Percentiles rank a stretch among this genome's conserved stretches.
Evolutionary conservation across 2,329 filamentous ascomycete genomes (phyloP).

Genomic region (Shiraia bambusicola): DNA sequence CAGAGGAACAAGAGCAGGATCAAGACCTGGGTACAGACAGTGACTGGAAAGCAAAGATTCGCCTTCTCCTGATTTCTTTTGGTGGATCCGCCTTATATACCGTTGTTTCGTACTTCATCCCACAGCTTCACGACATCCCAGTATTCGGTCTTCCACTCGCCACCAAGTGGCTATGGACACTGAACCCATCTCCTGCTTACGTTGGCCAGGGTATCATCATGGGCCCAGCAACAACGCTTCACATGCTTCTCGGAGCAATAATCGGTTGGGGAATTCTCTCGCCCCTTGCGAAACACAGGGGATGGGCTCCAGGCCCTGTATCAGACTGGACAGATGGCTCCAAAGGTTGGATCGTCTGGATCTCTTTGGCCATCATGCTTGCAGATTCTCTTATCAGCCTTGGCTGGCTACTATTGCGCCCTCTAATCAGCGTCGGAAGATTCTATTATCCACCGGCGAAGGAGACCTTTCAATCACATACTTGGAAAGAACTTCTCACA

Average conservation of each 20-base stretch:
- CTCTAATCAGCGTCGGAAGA: conserved; percentile 55
- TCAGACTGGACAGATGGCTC: conserved; percentile 88
- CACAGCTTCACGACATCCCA: conserved; percentile 79
- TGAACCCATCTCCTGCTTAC: conserved; percentile 97
- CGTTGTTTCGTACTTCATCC: conserved; percentile 85
- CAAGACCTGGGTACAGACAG: conserved; percentile 38
- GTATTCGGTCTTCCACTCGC: conserved; percentile 77
- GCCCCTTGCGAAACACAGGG: conserved; percentile 78
- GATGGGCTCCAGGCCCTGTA: conserved; percentile 87
- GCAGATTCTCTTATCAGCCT: conserved; percentile 89
- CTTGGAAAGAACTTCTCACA: conserved; percentile 40
- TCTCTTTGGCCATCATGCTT: conserved; percentile 94
- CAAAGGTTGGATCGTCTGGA: conserved; percentile 98
- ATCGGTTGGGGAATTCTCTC: conserved; percentile 90
- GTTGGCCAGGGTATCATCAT: conserved; percentile 98
- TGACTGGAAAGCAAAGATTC: conserved; percentile 65
- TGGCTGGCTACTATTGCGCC: conserved; percentile 71
- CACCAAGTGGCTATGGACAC: conserved; percentile 84
- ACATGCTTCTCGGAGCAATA: conserved; percentile 90
- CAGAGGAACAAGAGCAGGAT: conserved; percentile 20
- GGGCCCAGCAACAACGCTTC: conserved; percentile 90
- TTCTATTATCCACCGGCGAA: conserved; percentile 40
- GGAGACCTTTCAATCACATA: conserved; percentile 33
- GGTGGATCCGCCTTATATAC: conserved; percentile 64
- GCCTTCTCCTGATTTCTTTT: conserved; percentile 61